Evolutionary conservation across 306 rosid species (phyloP).

Genomic region (Ochetophila trinervis): DNA sequence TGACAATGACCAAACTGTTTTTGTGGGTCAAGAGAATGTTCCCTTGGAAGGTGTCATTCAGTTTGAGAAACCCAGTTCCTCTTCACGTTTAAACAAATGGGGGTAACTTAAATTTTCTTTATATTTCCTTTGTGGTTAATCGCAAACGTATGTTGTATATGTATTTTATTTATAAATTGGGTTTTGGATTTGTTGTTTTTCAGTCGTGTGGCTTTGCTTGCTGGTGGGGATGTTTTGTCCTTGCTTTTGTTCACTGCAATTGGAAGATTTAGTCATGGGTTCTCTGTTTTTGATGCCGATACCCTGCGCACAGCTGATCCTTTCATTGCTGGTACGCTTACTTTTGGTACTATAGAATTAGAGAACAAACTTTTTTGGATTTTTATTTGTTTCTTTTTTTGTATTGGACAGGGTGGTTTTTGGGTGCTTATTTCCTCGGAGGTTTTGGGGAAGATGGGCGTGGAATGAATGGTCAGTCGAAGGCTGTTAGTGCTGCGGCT

Average conservation of each 20-base stretch:
- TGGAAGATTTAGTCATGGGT: conserved; percentile 89
- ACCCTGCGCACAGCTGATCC: conserved; percentile 88
- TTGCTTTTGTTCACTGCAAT: conserved; percentile 77
- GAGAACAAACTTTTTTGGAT: background rate
- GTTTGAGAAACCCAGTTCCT: conserved; percentile 65
- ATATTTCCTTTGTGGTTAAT: background rate
- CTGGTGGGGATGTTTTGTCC: conserved; percentile 89
- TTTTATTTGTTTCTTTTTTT: background rate
- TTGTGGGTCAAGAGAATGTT: conserved; percentile 61
- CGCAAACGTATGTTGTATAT: background rate
- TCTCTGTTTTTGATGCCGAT: conserved; percentile 66
- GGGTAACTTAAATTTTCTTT: conserved; percentile 42
- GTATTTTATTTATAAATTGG: conserved; percentile 8
- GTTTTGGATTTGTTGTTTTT: conserved; percentile 18
- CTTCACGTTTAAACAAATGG: conserved; percentile 72
- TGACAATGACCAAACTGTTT: conserved; percentile 47
- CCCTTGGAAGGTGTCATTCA: conserved; percentile 95
- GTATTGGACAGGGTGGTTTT: conserved; percentile 68
- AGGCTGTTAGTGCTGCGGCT: conserved; percentile 67
- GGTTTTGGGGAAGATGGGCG: conserved; percentile 89
- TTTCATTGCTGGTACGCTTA: conserved; percentile 74
- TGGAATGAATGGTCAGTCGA: conserved; percentile 71
- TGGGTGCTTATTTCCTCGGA: conserved; percentile 93
- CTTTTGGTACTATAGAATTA: background rate
- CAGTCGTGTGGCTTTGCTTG: conserved; percentile 74